Conservation (phyloP, 2,329 filamentous ascomycete species). For the Immersiporthe knoxdaviesiana region DNA sequence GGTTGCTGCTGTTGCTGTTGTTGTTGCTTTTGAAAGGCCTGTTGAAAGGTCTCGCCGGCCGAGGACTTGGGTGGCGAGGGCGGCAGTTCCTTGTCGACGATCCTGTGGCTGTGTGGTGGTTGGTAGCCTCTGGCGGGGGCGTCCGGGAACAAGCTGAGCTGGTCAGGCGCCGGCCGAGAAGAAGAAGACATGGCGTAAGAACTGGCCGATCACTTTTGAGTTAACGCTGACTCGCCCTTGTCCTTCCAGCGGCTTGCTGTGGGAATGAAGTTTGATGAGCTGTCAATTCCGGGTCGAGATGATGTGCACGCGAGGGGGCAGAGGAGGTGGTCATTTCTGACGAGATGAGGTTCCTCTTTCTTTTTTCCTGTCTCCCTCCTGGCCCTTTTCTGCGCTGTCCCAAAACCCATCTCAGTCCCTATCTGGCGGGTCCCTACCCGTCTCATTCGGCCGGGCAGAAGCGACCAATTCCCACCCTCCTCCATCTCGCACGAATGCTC, state of each 20-base stretch:
- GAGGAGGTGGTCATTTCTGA: constrained; percentile 9
- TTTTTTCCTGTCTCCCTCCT: neutral
- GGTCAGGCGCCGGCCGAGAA: neutral
- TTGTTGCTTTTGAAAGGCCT: constrained; percentile 16
- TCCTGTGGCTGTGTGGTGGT: constrained; percentile 16
- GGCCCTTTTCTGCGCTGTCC: neutral
- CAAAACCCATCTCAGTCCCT: neutral
- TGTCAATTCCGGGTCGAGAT: neutral
- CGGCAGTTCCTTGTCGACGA: constrained; percentile 26
- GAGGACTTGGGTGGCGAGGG: constrained; percentile 28
- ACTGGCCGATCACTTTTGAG: neutral
- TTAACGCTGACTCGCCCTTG: constrained; percentile 1
- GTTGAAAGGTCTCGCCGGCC: constrained; percentile 22
- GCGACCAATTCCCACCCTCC: neutral
- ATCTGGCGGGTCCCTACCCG: neutral
- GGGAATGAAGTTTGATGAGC: constrained; percentile 8
- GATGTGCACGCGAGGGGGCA: neutral
- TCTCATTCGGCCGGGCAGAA: neutral
- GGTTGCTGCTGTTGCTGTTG: constrained; percentile 18
- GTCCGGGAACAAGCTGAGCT: neutral
- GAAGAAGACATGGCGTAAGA: neutral
- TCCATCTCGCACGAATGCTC: constrained; percentile 6
- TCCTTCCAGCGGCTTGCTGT: neutral
- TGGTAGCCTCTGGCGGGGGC: neutral
- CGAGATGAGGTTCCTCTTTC: neutral